phyloP scores from a whole-genome alignment of 1,284 basidiomycete genomes.

The Agaricales sp. region DNA sequence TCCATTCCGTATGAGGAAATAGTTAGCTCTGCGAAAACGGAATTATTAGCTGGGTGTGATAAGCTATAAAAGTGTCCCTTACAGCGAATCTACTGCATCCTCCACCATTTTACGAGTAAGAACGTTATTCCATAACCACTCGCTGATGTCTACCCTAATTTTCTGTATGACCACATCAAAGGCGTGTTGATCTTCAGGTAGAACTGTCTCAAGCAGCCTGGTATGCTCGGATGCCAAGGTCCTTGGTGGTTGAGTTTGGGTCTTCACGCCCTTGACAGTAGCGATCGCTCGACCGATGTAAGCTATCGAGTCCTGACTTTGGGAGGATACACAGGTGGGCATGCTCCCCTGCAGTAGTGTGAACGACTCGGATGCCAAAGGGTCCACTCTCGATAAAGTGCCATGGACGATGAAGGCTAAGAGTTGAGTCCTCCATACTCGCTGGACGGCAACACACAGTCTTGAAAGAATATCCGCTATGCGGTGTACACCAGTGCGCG shows the following conservation, averaged over 20 bases:
- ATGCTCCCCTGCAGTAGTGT: slow-evolving; percentile 51
- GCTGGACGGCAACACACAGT: slow-evolving; percentile 64
- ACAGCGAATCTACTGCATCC: slow-evolving; percentile 66
- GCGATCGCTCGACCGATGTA: slow-evolving; percentile 84
- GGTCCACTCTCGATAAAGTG: slow-evolving; percentile 45
- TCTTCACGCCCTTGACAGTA: slow-evolving; percentile 72
- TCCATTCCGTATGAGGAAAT: slow-evolving; percentile 82
- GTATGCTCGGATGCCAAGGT: slow-evolving; percentile 55
- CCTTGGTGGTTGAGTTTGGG: slow-evolving; percentile 66
- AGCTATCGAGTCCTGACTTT: slow-evolving; percentile 70
- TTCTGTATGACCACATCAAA: slow-evolving; percentile 66
- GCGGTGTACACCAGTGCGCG: slow-evolving; percentile 66
- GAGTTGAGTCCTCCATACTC: slow-evolving; percentile 71
- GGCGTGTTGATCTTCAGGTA: slow-evolving; percentile 65
- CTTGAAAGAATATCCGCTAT: slow-evolving; percentile 60
- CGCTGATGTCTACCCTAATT: slow-evolving; percentile 66
- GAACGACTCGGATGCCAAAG: slow-evolving; percentile 45
- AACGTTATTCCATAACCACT: slow-evolving; percentile 89
- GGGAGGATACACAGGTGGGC: slow-evolving; percentile 61
- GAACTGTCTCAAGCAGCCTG: slow-evolving; percentile 47
- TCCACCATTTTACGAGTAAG: slow-evolving; percentile 77
- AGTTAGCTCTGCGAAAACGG: slow-evolving; percentile 41
- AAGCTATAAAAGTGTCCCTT: slow-evolving; percentile 17
- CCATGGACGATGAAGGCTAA: slow-evolving; percentile 75
- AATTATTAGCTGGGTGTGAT: slow-evolving; percentile 5